Base-by-base conservation (phyloP, 345 rosid genomes). In the Noccaea bulbosa region DNA sequence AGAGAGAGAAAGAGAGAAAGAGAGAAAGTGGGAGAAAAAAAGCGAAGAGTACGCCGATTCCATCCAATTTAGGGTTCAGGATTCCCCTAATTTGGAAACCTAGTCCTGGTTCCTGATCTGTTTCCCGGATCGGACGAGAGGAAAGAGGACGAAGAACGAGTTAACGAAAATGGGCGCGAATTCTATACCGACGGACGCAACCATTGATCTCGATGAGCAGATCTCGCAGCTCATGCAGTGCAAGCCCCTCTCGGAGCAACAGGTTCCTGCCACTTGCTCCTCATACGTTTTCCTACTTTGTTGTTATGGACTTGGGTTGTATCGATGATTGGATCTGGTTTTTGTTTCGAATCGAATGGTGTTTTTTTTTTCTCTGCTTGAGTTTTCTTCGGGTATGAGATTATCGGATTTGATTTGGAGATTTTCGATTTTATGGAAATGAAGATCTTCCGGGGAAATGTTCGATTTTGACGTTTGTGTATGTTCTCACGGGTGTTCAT, bases 171-270 rank as follows among this genome's bases (percentile, higher is more conserved):
- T 91, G 96, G 93, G 96, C 60, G 86, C 87, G 27, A 82, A 83
- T 78, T 80, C 90, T 44, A 62, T 78, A 55, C 77, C 96, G 61
- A 65, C 83, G 11, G 91, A 88, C 30, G 70, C 93, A 50, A 79
- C 79, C 54, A 53, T 72, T 79, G 93, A 87, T 77, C 88, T 90
- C 15, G 89, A 89, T 70, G 92, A 87, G 71, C 92, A 88, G 88
- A 86, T 88, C 87, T 80, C 85, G 65, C 91, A 85, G 87, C 91
- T 88, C 63, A 88, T 83, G 88, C 95, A 88, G 85, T 88, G 95
- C 87, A 89, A 87, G 80, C 95, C 95, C 11, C 88, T 89, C 40
- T 89, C 92, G 4, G 95, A 89, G 81, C 88, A 79, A 50, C 90
- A 89, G 95, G 95, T 89, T 35, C 38, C 47, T 46, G 8, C 49